Evolutionary conservation across 768 basidiomycete genomes (phyloP).

Genomic region (Paxillus involutus): DNA sequence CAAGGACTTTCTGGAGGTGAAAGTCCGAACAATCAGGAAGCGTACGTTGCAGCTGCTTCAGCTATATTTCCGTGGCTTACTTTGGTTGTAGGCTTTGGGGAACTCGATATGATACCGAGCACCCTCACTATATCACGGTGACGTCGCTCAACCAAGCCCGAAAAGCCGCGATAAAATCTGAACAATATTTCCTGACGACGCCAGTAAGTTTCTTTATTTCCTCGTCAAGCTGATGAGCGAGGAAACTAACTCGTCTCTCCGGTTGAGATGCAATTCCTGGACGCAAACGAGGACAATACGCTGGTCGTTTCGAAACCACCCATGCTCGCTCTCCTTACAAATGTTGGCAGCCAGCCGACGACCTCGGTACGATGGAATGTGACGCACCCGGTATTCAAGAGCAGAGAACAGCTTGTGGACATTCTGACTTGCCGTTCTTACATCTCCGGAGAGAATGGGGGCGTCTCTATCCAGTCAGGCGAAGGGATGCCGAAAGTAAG

Average conservation of each 20-base stretch:
- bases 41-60: constrained; percentile 29
- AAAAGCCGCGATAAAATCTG: constrained; percentile 45
- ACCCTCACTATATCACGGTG: constrained; percentile 48
- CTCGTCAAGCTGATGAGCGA: not conserved
- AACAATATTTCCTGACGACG: constrained; percentile 46
- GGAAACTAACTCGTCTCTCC: not conserved
- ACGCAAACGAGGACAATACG: constrained; percentile 36
- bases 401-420: constrained; percentile 48
- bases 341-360: constrained; percentile 43
- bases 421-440: constrained; percentile 48
- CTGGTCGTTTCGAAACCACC: constrained; percentile 56
- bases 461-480: constrained; percentile 36
- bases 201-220: constrained; percentile 33
- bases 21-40: constrained; percentile 51
- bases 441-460: constrained; percentile 39
- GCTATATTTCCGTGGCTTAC: constrained; percentile 2
- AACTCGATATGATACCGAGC: constrained; percentile 50
- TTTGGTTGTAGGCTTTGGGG: constrained; percentile 54
- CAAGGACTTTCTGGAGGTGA: constrained; percentile 46
- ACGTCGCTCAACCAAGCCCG: constrained; percentile 52
- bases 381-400: constrained; percentile 38
- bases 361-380: constrained; percentile 42
- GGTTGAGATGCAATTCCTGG: constrained; percentile 45
- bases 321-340: constrained; percentile 55
- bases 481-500: constrained; percentile 49